These are phyloP conservation scores for Bipolaris zeicola DNA, from an alignment of 2,329 filamentous ascomycete genomes.

Conservation along the genomic window DNA sequence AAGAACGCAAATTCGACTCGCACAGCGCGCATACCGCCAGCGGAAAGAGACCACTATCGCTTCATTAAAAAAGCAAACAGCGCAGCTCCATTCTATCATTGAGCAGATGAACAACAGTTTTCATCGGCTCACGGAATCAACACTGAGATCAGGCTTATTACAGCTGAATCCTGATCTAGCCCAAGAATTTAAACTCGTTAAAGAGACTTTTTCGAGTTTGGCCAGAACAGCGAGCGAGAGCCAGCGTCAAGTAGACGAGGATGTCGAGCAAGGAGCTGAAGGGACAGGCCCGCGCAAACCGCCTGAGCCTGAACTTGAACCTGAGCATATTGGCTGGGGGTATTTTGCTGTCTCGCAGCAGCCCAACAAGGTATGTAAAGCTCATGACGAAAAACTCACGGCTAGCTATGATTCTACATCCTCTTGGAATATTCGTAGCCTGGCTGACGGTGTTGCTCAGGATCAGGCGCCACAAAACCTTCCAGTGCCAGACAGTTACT, in stretches of 20 bases:
- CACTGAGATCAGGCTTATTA: slow-evolving; percentile 63
- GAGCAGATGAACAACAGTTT: slow-evolving; percentile 77
- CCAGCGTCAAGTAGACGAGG: slow-evolving; percentile 35
- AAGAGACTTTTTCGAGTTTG: slow-evolving; percentile 63
- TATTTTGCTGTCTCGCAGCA: slow-evolving; percentile 19
- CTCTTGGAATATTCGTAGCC: too few species aligned
- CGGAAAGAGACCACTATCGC: slow-evolving; percentile 83
- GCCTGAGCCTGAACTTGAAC: slow-evolving; percentile 12
- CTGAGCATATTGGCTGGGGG: slow-evolving; percentile 35
- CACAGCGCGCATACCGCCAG: slow-evolving; percentile 82
- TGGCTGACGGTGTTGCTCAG: background rate
- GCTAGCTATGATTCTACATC: too few species aligned
- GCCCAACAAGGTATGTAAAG: background rate
- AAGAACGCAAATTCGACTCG: slow-evolving; percentile 83
- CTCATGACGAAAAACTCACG: background rate
- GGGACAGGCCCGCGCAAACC: slow-evolving; percentile 11
- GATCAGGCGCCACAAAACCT: slow-evolving; percentile 5
- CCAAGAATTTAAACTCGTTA: slow-evolving; percentile 62
- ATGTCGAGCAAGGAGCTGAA: slow-evolving; percentile 18
- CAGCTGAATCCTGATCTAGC: slow-evolving; percentile 63
- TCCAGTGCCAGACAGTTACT: slow-evolving; percentile 20
- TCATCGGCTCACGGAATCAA: slow-evolving; percentile 67
- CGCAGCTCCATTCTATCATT: slow-evolving; percentile 70
- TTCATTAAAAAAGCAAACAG: slow-evolving; percentile 71
- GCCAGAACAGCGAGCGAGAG: slow-evolving; percentile 53